Percentiles rank a stretch among this genome's conserved stretches.
These are phyloP conservation scores for Phytophthora sansomeana DNA, from an alignment of 352 stramenopile genomes.

Conservation along the genomic window DNA sequence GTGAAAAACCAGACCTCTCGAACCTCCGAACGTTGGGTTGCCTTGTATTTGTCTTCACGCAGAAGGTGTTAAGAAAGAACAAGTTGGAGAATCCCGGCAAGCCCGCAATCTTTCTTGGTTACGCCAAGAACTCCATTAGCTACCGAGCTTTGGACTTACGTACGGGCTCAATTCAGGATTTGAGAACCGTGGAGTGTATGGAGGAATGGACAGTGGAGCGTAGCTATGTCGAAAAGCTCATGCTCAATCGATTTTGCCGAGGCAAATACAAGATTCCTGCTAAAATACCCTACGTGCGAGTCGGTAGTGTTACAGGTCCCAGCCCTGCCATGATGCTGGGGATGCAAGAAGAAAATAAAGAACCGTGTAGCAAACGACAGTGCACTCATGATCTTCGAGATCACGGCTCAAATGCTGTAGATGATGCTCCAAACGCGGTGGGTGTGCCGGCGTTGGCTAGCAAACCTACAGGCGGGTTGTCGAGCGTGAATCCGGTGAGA, in stretches of 20 bases:
- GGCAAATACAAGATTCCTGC: constrained; percentile 6
- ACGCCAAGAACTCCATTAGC: constrained; percentile 6
- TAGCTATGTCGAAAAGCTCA: constrained; percentile 7
- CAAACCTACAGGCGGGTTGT: not conserved
- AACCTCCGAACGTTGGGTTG: constrained; percentile 4
- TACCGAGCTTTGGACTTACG: constrained; percentile 11
- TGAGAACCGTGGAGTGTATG: constrained; percentile 9
- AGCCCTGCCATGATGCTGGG: too few relatives aligned
- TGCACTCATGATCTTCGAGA: too few relatives aligned
- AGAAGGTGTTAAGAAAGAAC: constrained; percentile 20
- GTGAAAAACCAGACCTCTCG: not conserved
- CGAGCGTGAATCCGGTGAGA: constrained; percentile 16
- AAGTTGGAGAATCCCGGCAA: constrained; percentile 5
- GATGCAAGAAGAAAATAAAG: too few relatives aligned
- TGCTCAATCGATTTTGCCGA: constrained; percentile 11
- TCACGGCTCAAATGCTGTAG: constrained; percentile 13
- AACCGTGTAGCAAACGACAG: too few relatives aligned
- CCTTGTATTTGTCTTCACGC: constrained; percentile 7
- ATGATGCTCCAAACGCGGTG: constrained; percentile 7
- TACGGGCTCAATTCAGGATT: constrained; percentile 1
- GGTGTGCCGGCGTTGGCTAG: constrained; percentile 11
- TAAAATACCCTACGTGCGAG: constrained; percentile 9
- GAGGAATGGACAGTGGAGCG: constrained; percentile 27
- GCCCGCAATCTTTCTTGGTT: constrained; percentile 7
- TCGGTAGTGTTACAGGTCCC: not conserved